Base-by-base conservation (phyloP, 805 yeast species). In the Ogataea angusta region DNA sequence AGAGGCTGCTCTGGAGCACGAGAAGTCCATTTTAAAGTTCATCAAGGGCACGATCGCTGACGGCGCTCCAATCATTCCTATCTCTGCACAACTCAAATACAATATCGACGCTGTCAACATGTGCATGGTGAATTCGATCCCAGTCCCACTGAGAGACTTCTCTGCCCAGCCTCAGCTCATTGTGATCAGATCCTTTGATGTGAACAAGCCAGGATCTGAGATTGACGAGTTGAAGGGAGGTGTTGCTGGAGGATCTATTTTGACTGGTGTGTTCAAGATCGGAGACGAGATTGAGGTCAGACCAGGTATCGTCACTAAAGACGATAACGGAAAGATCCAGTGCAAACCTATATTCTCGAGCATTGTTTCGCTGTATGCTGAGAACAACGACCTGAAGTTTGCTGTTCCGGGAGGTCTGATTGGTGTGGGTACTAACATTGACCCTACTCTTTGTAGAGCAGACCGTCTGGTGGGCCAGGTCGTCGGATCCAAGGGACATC, bases 341-440 rank as follows among this genome's bases (percentile, higher is more conserved):
- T 90, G 97, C 75, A 85, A 84, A 66, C 97, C 98, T 34, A 91
- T 93, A 60, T 87, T 85, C 72, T 89, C 97, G 42, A 83, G 88
- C 59, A 88, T 93, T 61, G 93, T 88, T 38, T 85, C 98, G 10
- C 73, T 93, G 54, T 91, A 90, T 64, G 98, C 99, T 45, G 99
- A 93, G 70, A 90, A 93, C 69, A 95, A 93, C 60, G 96, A 90
- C 66, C 79, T 93, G 68, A 93, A 93, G 67, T 93, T 91, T 60
- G 99, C 99, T 44, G 99, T 93, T 58, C 99, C 99, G 34, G 99
- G 99, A 82, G 99, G 99, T 50, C 78, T 93, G 64, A 95, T 93
- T 59, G 99, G 99, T 80, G 97, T 93, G 43, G 99, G 99, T 72
- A 93, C 99, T 37, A 88, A 87, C 69, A 95, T 93, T 53, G 99